Evolutionary conservation across 495 filamentous ascomycete genomes (phyloP).

Genomic region (Polyplosphaeria fusca): DNA sequence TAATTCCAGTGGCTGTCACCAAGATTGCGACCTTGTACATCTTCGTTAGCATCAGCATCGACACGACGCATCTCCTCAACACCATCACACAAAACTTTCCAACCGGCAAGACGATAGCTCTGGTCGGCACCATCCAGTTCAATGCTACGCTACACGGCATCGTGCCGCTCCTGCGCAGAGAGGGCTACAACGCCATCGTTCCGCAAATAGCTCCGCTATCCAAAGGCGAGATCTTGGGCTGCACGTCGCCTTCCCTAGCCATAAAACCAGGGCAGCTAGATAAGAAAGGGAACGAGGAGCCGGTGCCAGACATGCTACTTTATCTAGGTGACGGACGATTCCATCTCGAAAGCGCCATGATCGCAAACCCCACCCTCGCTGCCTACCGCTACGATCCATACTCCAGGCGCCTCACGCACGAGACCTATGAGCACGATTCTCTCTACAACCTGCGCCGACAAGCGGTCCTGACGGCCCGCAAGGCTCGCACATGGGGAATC

Average conservation of each 20-base stretch:
- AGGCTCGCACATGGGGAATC: conserved; percentile 84
- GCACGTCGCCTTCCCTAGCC: conserved; percentile 77
- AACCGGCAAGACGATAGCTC: conserved; percentile 77
- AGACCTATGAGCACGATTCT: conserved; percentile 83
- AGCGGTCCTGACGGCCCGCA: conserved; percentile 70
- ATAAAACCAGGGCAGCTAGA: conserved; percentile 19
- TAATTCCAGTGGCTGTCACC: conserved; percentile 93
- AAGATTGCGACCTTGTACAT: conserved; percentile 95
- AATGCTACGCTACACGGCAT: conserved; percentile 91
- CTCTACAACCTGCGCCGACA: conserved; percentile 77
- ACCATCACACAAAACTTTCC: conserved; percentile 88
- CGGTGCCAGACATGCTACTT: conserved; percentile 71
- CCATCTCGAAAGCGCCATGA: conserved; percentile 97
- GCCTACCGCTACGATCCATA: conserved; percentile 98
- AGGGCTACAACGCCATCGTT: conserved; percentile 78
- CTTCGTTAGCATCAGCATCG: conserved; percentile 97
- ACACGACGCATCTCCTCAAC: conserved; percentile 76
- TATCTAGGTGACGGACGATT: conserved; percentile 97
- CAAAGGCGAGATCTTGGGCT: conserved; percentile 93
- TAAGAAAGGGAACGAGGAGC: conserved; percentile 37
- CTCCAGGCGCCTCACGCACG: conserved; percentile 81
- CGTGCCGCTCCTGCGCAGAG: conserved; percentile 67
- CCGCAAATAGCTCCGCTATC: conserved; percentile 91
- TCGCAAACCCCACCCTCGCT: conserved; percentile 85
- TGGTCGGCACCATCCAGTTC: conserved; percentile 98